Evolutionary conservation across 78 protist genomes (phyloP).

Genomic region (Tieghemostelium lacteum): DNA sequence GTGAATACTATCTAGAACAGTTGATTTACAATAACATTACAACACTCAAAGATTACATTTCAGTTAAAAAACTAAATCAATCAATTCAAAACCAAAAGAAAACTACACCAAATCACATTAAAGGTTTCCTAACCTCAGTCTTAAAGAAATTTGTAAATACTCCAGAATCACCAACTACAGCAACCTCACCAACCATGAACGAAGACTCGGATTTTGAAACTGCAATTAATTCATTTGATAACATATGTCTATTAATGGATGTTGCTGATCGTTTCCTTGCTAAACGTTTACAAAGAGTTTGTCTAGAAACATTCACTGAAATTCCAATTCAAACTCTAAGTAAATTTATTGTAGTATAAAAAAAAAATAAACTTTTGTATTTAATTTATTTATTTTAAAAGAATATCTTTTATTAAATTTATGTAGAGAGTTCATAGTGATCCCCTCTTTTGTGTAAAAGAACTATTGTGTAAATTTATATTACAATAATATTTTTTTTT

Average conservation of each 20-base stretch:
- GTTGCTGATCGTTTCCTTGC: constrained; percentile 60
- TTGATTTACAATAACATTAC: constrained; percentile 19
- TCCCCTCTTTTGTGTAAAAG: too few species aligned
- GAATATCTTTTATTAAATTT: too few species aligned
- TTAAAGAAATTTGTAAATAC: too few species aligned
- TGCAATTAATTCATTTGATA: constrained; percentile 50
- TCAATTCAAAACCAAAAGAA: background rate
- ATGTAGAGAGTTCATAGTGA: too few species aligned
- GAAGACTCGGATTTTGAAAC: background rate
- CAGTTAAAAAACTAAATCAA: background rate
- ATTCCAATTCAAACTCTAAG: background rate
- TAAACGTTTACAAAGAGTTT: constrained; percentile 56
- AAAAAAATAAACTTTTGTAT: background rate
- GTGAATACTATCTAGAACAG: constrained; percentile 65
- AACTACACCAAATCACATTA: background rate
- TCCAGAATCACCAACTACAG: background rate
- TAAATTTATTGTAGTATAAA: background rate
- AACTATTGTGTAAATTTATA: too few species aligned
- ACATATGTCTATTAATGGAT: constrained; percentile 56
- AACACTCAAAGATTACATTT: background rate
- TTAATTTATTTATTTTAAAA: too few species aligned
- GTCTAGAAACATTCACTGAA: constrained; percentile 44
- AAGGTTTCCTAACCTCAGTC: background rate
- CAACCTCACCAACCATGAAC: background rate
- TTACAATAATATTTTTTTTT: too few species aligned